phyloP scores from a whole-genome alignment of 768 basidiomycete genomes.

The Lactifluus rugatus region DNA sequence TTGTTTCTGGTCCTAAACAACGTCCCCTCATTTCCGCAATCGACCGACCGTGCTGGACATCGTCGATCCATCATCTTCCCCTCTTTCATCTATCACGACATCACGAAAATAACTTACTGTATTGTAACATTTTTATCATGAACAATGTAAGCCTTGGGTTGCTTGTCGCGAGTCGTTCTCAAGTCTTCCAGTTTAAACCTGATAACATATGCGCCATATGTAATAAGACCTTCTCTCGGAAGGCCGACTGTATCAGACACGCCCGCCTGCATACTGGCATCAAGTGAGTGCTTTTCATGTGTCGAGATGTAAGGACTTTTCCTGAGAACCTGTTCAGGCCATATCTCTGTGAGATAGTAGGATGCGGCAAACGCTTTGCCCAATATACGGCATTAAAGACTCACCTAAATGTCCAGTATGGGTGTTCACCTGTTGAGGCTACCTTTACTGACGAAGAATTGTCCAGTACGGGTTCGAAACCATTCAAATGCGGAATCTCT shows the following conservation, averaged over 20 bases:
- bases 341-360: constrained; percentile 32
- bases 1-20: constrained; percentile 17
- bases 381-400: constrained; percentile 54
- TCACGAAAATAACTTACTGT: constrained; percentile 4
- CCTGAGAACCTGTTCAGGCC: constrained; percentile 32
- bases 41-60: constrained; percentile 17
- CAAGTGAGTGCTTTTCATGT: constrained; percentile 31
- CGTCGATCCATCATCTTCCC: neutral
- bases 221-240: constrained; percentile 41
- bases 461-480: constrained; percentile 21
- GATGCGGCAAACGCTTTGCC: constrained; percentile 47
- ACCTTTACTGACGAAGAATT: neutral
- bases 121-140: constrained; percentile 2
- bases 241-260: constrained; percentile 55
- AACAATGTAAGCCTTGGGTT: neutral
- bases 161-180: neutral
- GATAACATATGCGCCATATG: constrained; percentile 27
- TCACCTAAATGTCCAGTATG: constrained; percentile 60
- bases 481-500: constrained; percentile 36
- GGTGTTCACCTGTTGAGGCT: constrained; percentile 2
- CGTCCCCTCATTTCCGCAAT: neutral
- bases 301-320: neutral
- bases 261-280: constrained; percentile 37
- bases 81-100: neutral
- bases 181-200: neutral